A percentile compares a stretch with the other conserved stretches of the same genome.
Evolutionary conservation across 345 rosid genomes (phyloP).

Genomic region (Corchorus capsularis): DNA sequence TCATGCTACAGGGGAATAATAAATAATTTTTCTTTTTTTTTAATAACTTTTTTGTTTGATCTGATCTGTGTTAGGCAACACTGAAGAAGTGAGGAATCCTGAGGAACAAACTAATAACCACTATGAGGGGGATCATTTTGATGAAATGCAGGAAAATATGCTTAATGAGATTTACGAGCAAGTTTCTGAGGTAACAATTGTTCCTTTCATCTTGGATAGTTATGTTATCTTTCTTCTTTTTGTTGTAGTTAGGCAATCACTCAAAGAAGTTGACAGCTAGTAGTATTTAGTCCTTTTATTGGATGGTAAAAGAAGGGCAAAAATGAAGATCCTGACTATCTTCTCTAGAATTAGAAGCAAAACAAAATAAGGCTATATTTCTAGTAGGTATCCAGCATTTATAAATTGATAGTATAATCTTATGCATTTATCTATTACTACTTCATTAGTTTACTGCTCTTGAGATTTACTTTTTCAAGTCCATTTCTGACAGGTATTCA

Average conservation of each 20-base stretch:
- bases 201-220: conserved; percentile 10
- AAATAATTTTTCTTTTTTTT: not conserved
- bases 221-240: not conserved
- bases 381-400: not conserved
- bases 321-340: not conserved
- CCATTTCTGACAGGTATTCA: no score
- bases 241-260: not conserved
- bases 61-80: conserved; percentile 26
- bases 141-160: conserved; percentile 49
- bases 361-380: not conserved
- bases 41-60: not conserved
- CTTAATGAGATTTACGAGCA: conserved; percentile 55
- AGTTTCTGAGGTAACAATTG: conserved; percentile 44
- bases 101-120: conserved; percentile 31
- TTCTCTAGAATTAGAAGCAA: not conserved
- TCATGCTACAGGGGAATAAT: not conserved
- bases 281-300: not conserved
- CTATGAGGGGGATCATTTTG: conserved; percentile 38
- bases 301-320: no score
- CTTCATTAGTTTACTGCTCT: not conserved
- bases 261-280: not conserved
- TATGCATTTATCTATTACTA: not conserved
- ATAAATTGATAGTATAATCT: not conserved
- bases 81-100: conserved; percentile 35
- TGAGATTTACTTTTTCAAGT: not conserved